These are phyloP conservation scores for Suillus weaverae DNA, from an alignment of 768 basidiomycete genomes.

Conservation along the genomic window DNA sequence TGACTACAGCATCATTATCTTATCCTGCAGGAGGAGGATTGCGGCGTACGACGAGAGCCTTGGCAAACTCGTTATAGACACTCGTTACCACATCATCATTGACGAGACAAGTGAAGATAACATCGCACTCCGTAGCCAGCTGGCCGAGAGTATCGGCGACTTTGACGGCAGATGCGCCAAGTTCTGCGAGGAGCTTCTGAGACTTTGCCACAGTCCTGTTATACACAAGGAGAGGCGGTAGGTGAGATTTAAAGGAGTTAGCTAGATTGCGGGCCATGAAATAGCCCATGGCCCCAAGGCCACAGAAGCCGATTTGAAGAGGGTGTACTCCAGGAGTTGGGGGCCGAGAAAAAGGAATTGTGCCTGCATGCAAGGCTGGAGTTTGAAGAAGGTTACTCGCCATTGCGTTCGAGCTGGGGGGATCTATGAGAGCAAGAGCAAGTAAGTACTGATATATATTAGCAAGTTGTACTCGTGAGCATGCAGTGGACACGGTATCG, in stretches of 20 bases:
- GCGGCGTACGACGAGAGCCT: conserved; percentile 52
- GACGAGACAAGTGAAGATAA: conserved; percentile 73
- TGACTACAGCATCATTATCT: conserved; percentile 9
- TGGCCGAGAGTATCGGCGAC: conserved; percentile 60
- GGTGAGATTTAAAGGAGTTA: conserved; percentile 41
- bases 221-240: conserved; percentile 65
- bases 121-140: conserved; percentile 65
- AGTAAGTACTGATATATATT: neutral
- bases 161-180: conserved; percentile 52
- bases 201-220: conserved; percentile 70
- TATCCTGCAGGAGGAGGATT: neutral
- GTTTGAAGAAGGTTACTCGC: conserved; percentile 7
- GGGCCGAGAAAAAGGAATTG: conserved; percentile 59
- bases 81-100: conserved; percentile 68
- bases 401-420: conserved; percentile 7
- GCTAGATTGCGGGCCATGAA: conserved; percentile 82
- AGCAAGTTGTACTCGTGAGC: neutral
- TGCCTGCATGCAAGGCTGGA: conserved; percentile 15
- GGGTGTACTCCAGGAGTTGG: conserved; percentile 44
- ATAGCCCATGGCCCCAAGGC: conserved; percentile 69
- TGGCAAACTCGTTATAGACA: conserved; percentile 61
- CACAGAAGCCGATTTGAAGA: conserved; percentile 45
- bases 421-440: neutral
- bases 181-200: conserved; percentile 53
- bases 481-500: neutral